A percentile compares a stretch with the other conserved stretches of the same genome.
phyloP scores from a whole-genome alignment of 1,284 basidiomycete genomes.

The Violaceomyces palustris region DNA sequence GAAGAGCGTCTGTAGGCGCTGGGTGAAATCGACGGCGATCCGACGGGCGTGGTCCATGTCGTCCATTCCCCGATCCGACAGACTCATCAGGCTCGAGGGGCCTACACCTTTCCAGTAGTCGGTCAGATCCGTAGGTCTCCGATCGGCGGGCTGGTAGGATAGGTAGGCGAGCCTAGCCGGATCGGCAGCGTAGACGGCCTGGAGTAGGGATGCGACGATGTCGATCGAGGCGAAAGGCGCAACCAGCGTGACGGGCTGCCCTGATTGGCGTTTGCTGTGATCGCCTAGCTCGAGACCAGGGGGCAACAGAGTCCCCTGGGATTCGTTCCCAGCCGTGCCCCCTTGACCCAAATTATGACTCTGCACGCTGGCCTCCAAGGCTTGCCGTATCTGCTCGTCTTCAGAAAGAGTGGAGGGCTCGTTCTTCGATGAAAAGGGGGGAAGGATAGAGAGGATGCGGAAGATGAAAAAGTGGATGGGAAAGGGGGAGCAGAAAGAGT shows the following conservation, averaged over 20 bases:
- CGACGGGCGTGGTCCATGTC: background rate
- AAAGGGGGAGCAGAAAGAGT: background rate
- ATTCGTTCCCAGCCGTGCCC: constrained; percentile 9
- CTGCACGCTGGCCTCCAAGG: constrained; percentile 27
- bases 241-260: constrained; percentile 20
- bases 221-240: constrained; percentile 25
- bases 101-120: constrained; percentile 24
- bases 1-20: constrained; percentile 26
- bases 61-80: background rate
- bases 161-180: constrained; percentile 15
- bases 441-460: too few relatives aligned
- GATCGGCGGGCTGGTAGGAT: constrained; percentile 7
- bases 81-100: too few relatives aligned
- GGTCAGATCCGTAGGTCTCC: constrained; percentile 10
- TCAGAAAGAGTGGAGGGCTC: constrained; percentile 21
- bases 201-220: constrained; percentile 11
- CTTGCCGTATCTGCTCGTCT: constrained; percentile 31
- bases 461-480: too few relatives aligned
- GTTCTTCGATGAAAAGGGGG: background rate
- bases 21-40: constrained; percentile 10
- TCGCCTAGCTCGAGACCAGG: constrained; percentile 15
- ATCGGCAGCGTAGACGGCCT: constrained; percentile 17
- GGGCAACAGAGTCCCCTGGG: constrained; percentile 14
- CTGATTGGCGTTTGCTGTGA: constrained; percentile 6
- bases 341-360: constrained; percentile 14